Evolutionary conservation across 306 rosid species (phyloP), one percentile per base, ranked within the genome.

Genomic region (Betula pendula): DNA sequence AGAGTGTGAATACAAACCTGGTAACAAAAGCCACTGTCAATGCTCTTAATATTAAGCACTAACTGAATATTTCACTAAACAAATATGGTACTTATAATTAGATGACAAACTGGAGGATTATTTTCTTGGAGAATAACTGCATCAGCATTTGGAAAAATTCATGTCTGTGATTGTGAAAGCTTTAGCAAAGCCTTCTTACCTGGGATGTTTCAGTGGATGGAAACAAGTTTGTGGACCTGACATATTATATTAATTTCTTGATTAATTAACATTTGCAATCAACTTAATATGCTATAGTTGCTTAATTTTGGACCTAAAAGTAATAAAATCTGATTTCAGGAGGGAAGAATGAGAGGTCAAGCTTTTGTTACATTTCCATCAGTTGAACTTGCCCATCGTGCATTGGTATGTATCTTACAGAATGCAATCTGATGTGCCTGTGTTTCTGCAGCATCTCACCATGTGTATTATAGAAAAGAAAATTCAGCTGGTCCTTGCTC

Each of bases 271-370:
- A 38, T 40, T 38, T 47, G 45, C 35, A 13, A 48, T 43, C 40
- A 40, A 31, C 47, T 76, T 50, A 15, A 70, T 78, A 16, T 58
- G 29, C 60, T 55, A 51, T 60, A 50, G 44, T 44, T 68, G 67
- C 74, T n/a, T 45, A 49, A 27, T 53, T 35, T 12, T 48, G 43
- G 65, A 67, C 82, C 75, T 63, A 24, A 67, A 84, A 42, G n/a
- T 79, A 42, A 60, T 11, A 29, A 45, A 68, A 43, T 7, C 80
- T 67, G 73, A 80, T 92, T 81, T 81, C 95, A 92, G 98, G 98
- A 92, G 85, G 97, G 98, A 84, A 87, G 97, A 85, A 95, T 95
- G 98, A 90, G 93, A 83, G 97, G 97, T 68, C 98, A 95, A 88
- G 97, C 97, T 2, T 95, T 95, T 79, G 66, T 95, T 82, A 95